A percentile compares a stretch with the other conserved stretches of the same genome.
phyloP scores from a whole-genome alignment of 306 rosid genomes.

The Carpinus viminea region DNA sequence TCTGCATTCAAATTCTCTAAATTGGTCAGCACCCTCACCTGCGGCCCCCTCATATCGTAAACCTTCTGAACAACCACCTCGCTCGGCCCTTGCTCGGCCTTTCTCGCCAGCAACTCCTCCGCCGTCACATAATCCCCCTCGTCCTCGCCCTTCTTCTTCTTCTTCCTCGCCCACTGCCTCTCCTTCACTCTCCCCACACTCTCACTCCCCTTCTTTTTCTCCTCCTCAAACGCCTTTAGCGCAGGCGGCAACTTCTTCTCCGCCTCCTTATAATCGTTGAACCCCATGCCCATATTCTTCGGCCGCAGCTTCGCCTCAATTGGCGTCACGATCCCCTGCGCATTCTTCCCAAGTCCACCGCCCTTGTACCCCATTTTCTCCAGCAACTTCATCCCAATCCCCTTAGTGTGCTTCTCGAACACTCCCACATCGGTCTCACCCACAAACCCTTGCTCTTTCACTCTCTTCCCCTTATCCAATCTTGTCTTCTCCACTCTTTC shows the following conservation, averaged over 20 bases:
- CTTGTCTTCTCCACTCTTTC: slow-evolving; percentile 52
- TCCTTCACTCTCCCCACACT: slow-evolving; percentile 45
- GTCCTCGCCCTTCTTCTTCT: slow-evolving; percentile 40
- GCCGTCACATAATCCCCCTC: slow-evolving; percentile 58
- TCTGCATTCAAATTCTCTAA: slow-evolving; percentile 59
- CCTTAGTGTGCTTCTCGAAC: slow-evolving; percentile 84
- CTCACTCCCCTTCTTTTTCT: slow-evolving; percentile 35
- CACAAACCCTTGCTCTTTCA: slow-evolving; percentile 24
- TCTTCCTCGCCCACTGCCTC: slow-evolving; percentile 65
- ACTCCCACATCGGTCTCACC: slow-evolving; percentile 46
- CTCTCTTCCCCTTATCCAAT: slow-evolving; percentile 50
- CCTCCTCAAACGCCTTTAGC: slow-evolving; percentile 45
- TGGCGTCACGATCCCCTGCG: slow-evolving; percentile 83
- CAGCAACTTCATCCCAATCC: slow-evolving; percentile 78
- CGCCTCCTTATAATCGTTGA: slow-evolving; percentile 62
- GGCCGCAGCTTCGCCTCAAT: slow-evolving; percentile 81
- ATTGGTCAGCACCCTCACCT: slow-evolving; percentile 49
- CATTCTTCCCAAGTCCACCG: slow-evolving; percentile 90
- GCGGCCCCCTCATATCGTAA: slow-evolving; percentile 62
- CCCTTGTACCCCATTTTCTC: slow-evolving; percentile 95
- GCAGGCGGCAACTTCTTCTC: slow-evolving; percentile 26
- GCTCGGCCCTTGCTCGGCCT: background rate
- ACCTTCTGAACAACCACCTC: slow-evolving; percentile 21
- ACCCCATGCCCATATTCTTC: slow-evolving; percentile 81
- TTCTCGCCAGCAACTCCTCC: slow-evolving; percentile 1